Conservation (phyloP, 108 stramenopile species). For the Nitzschia putrida region DNA sequence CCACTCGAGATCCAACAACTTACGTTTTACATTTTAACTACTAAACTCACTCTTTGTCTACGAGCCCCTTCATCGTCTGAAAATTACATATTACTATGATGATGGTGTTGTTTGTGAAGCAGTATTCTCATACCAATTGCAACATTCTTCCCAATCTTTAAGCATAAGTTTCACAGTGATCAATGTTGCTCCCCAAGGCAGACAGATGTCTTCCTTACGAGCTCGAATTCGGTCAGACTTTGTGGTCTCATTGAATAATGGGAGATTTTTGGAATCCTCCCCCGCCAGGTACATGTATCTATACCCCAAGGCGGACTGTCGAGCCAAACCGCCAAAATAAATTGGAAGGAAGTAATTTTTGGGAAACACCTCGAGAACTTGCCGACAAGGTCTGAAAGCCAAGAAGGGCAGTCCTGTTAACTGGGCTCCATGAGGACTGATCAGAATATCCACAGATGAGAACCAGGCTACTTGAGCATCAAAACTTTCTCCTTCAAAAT, state of each 20-base stretch:
- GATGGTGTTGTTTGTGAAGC: too few species aligned
- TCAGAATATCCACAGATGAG: slow-evolving; percentile 32
- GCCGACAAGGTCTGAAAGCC: slow-evolving; percentile 27
- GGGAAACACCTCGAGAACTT: slow-evolving; percentile 46
- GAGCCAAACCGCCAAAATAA: slow-evolving; percentile 44
- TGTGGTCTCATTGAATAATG: background rate
- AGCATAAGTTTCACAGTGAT: background rate
- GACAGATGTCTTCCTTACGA: slow-evolving; percentile 19
- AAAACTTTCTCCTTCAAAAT: slow-evolving; percentile 14
- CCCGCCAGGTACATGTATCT: slow-evolving; percentile 24
- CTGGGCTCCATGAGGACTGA: slow-evolving; percentile 53
- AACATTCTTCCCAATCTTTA: slow-evolving; percentile 22
- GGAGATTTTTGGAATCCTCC: background rate
- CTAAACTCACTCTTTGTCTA: too few species aligned
- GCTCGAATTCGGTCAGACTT: background rate
- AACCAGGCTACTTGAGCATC: slow-evolving; percentile 38
- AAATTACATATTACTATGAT: too few species aligned
- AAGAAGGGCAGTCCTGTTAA: slow-evolving; percentile 45
- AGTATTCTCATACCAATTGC: too few species aligned
- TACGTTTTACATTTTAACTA: too few species aligned
- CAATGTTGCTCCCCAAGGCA: background rate
- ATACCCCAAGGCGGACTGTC: slow-evolving; percentile 12
- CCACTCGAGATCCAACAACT: too few species aligned
- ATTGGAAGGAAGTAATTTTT: slow-evolving; percentile 30
- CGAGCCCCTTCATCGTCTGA: too few species aligned